Base-by-base conservation (phyloP, 2,329 filamentous ascomycete genomes). In the Calonectria montana region DNA sequence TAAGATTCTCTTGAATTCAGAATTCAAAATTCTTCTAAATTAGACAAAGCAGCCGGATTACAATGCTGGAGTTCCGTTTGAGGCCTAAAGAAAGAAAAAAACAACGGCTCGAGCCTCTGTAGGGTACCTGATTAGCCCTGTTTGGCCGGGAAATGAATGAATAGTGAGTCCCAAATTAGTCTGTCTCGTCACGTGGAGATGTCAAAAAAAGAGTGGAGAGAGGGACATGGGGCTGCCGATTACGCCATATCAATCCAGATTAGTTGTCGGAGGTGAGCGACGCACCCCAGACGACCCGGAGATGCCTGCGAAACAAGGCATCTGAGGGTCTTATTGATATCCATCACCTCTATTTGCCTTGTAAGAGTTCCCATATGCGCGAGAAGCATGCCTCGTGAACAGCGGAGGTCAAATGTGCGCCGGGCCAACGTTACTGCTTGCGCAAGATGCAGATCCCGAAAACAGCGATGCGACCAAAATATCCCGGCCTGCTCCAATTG, bases 361-460 rank as follows among this genome's bases (percentile, higher is more conserved):
- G n/a, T 35, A 23, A 45, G 23, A 12, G 39, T 23, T n/a, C 8
- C 13, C 4, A 10, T 47, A 10, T 8, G 12, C 9, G 55, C 21
- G 31, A 21, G 15, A 67, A 67, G 48, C 29, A 67, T 61, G 65
- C 10, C 65, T 47, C 65, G 65, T 39, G 65, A 67, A 31, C 57
- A 68, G 61, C 59, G 67, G 35, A 31, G 67, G 59, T 64, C 62
- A 53, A 73, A 59, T 15, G 75, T 77, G 4, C 62, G 75, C 9
- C 72, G 75, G 1, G 73, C 75, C 9, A 77, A 77, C 13, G 76
- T 77, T 4, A 77, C 76, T 4, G 75, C 75, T 12, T 77, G 75
- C 2, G 67, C 73, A 0, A 66, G 74, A 0, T 77, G 74, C 41
- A 73, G 68, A 25, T 76, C 75, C 0, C 69, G 76, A n/a, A 77